Conservation (phyloP, 169 alveolate genomes). For the Eimeria tenella region DNA sequence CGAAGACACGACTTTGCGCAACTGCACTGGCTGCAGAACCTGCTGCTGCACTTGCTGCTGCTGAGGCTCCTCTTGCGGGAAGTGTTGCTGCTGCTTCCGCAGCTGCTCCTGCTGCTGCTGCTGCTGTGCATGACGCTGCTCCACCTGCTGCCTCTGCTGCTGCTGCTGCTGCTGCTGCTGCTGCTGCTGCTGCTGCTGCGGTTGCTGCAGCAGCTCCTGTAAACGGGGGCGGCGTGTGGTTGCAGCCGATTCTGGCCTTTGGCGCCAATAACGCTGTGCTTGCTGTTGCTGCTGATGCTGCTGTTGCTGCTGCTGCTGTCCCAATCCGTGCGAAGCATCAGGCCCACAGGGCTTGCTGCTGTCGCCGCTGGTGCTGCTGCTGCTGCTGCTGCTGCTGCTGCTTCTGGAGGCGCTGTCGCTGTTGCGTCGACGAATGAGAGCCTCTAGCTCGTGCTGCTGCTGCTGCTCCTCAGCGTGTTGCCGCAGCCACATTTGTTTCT, state of each 20-base stretch:
- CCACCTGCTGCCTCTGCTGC: too few species aligned
- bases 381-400: neutral
- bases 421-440: neutral
- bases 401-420: neutral
- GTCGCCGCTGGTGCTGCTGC: neutral
- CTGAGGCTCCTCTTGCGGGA: neutral
- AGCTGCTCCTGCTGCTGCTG: neutral
- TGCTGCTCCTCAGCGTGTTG: too few species aligned
- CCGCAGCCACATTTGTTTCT: neutral
- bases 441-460: conserved; percentile 28
- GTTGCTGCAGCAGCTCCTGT: neutral
- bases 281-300: neutral
- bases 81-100: neutral
- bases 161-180: too few species aligned
- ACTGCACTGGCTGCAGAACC: neutral
- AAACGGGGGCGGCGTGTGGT: neutral
- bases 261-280: neutral
- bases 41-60: neutral
- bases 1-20: too few species aligned
- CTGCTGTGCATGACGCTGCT: neutral
- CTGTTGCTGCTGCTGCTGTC: neutral
- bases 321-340: too few species aligned
- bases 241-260: neutral
- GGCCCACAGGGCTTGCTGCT: too few species aligned
- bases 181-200: too few species aligned